Evolutionary conservation across 2,329 filamentous ascomycete genomes (phyloP), one percentile per base, ranked within the genome.

Genomic region (Diaporthe nobilis): DNA sequence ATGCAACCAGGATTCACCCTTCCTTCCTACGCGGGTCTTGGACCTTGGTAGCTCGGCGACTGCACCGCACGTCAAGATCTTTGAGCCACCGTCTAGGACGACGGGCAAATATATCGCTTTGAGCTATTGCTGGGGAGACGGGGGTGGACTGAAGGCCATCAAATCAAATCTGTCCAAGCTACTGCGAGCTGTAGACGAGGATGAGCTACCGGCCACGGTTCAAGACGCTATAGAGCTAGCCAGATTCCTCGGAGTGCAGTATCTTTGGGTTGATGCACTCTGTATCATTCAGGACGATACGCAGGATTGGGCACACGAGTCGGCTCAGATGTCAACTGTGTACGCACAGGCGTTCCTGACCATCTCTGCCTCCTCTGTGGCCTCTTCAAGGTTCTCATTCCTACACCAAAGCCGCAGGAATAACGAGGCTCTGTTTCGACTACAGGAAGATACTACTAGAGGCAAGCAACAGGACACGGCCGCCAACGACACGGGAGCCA

Each of bases 91-190:
- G 15, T 13, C 22, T 8, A 7, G 22, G 2, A 42, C 57, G 17
- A 2, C 9, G 12, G 57, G 57, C 6, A 25, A 25, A 2, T 61
- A 42, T 4, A n/a, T 61, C 34, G 57, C 57, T 37, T 42, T 42
- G 7, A 61, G 57, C 22, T 61, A 61, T 22, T 61, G 57, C 12
- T 61, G 34, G 57, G 57, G 57, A 7, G 57, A 61, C 22, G 57
- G 57, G 34, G 39, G 13, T 17, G 34, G 20, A 17, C 34, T 61
- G 0, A 39, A 5, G 31, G 7, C 57, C 1, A 39, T n/a, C 57
- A 61, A 2, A 2, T 10, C 57, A 15, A 42, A 42, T n/a, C 4
- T 61, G 22, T 42, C 6, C 34, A n/a, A 17, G 22, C 34, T 61
- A 15, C 57, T 9, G 0, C 22, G 4, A n/a, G 34, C 10, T 4